These are phyloP conservation scores for Aspergillus sp. DNA, from an alignment of 2,329 filamentous ascomycete genomes.

Conservation along the genomic window DNA sequence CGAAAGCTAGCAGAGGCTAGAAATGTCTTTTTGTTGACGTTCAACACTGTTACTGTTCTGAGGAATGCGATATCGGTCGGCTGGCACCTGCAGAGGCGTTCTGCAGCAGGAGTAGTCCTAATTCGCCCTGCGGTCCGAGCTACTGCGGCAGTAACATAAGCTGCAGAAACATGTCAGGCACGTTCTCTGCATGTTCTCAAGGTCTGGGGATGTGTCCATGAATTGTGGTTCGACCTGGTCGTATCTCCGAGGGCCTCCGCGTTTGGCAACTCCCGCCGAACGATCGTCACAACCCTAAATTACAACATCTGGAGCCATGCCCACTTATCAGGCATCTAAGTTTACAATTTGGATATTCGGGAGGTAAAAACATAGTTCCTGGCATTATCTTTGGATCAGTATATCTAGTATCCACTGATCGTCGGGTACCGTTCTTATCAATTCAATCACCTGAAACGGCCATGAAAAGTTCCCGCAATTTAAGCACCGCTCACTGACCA, in stretches of 20 bases:
- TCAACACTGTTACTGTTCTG: background rate
- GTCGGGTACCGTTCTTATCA: background rate
- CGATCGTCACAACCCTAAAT: background rate
- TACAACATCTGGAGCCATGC: background rate
- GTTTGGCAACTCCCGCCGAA: too few species aligned
- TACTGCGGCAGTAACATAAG: background rate
- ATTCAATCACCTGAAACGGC: background rate
- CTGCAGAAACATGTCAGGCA: background rate
- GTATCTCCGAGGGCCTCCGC: too few species aligned
- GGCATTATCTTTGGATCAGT: background rate
- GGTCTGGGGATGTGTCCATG: too few species aligned
- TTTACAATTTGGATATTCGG: background rate
- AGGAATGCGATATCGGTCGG: background rate
- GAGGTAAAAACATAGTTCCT: background rate
- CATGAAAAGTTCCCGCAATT: background rate
- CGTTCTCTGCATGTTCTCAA: too few species aligned
- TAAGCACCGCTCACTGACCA: background rate
- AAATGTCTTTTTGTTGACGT: background rate
- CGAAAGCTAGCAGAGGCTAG: background rate
- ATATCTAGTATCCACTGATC: background rate
- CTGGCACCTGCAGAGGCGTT: background rate
- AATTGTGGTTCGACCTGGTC: too few species aligned
- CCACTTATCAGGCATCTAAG: background rate
- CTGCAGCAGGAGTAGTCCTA: background rate
- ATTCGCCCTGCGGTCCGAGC: background rate